phyloP scores from a whole-genome alignment of 2,329 filamentous ascomycete genomes.

The Ascosphaera apis region DNA sequence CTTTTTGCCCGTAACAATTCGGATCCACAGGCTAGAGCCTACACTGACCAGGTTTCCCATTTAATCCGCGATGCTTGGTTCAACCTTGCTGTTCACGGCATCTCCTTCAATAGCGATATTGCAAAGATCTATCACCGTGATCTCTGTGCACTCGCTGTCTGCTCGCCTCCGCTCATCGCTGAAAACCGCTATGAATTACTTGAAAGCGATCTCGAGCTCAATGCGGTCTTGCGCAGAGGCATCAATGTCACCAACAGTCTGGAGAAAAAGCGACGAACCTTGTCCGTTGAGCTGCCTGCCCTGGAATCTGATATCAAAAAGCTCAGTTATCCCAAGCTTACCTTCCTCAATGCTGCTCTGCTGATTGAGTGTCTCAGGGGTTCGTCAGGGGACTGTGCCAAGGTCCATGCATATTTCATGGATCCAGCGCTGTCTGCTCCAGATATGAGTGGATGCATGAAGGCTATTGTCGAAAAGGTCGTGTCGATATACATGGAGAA shows the following conservation, averaged over 20 bases:
- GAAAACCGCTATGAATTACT: constrained; percentile 74
- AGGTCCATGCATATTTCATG: constrained; percentile 77
- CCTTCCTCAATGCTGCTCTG: constrained; percentile 79
- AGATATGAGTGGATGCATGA: constrained; percentile 40
- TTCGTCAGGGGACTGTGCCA: constrained; percentile 69
- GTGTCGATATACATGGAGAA: constrained; percentile 60
- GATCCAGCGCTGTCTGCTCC: constrained; percentile 53
- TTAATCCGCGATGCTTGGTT: constrained; percentile 89
- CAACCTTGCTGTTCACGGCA: constrained; percentile 88
- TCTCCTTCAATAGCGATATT: constrained; percentile 49
- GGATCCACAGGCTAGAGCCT: constrained; percentile 14
- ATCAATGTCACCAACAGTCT: constrained; percentile 53
- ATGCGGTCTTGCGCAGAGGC: constrained; percentile 73
- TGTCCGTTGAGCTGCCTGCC: constrained; percentile 50
- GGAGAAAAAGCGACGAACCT: constrained; percentile 53
- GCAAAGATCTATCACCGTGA: constrained; percentile 53
- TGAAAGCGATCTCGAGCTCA: constrained; percentile 91
- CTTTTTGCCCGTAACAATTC: constrained; percentile 37
- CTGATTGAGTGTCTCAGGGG: constrained; percentile 76
- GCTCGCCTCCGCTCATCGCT: constrained; percentile 68
- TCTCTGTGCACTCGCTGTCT: constrained; percentile 59
- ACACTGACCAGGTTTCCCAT: constrained; percentile 45
- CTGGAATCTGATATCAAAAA: constrained; percentile 58
- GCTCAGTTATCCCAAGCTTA: constrained; percentile 69
- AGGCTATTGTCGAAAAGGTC: constrained; percentile 40